A percentile compares a stretch with the other conserved stretches of the same genome.
phyloP scores from a whole-genome alignment of 2,329 filamentous ascomycete genomes.

The Malbranchea cinnamomea region DNA sequence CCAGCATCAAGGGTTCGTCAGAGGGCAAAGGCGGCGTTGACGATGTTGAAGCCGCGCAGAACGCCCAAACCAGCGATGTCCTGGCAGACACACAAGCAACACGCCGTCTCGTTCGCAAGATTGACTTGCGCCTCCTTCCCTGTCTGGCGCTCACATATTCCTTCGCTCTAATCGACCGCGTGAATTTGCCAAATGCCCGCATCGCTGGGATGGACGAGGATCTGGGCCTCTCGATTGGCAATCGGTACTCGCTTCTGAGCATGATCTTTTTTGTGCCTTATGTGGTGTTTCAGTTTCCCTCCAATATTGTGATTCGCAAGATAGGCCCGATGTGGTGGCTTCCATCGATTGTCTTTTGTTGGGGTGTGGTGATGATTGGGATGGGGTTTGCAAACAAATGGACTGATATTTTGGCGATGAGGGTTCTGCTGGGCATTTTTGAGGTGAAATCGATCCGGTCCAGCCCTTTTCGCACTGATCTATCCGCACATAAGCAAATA shows the following conservation, averaged over 20 bases:
- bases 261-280: slow-evolving; percentile 64
- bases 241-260: slow-evolving; percentile 41
- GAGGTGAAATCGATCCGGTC: too few species aligned
- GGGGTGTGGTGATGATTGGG: slow-evolving; percentile 18
- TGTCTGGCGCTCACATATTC: too few species aligned
- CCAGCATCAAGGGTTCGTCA: too few species aligned
- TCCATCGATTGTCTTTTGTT: slow-evolving; percentile 13
- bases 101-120: too few species aligned
- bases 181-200: too few species aligned
- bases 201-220: slow-evolving; percentile 40
- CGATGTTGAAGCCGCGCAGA: not conserved
- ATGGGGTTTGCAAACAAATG: slow-evolving; percentile 48
- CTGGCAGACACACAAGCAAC: not conserved
- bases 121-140: too few species aligned
- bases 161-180: too few species aligned
- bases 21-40: slow-evolving; percentile 5
- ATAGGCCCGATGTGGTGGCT: slow-evolving; percentile 35
- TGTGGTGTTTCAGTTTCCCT: slow-evolving; percentile 55
- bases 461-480: too few species aligned
- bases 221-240: slow-evolving; percentile 13
- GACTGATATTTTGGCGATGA: slow-evolving; percentile 37
- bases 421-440: slow-evolving; percentile 46
- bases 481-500: too few species aligned
- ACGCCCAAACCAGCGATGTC: not conserved
- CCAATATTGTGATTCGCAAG: slow-evolving; percentile 52